phyloP scores from a whole-genome alignment of 106 monocot species.

The Allium sativum region DNA sequence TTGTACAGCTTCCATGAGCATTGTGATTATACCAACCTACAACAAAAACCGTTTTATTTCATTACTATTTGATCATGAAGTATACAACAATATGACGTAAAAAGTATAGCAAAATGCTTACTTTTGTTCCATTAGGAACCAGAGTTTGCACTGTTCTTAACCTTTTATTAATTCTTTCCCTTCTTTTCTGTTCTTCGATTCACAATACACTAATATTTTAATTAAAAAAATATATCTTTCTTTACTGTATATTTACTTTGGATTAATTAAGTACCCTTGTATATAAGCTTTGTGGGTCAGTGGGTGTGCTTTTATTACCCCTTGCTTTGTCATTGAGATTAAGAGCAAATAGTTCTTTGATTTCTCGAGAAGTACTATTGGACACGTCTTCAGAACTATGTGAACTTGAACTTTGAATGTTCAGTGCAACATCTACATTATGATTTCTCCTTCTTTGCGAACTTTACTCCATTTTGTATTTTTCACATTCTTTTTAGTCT shows the following conservation, averaged over 20 bases:
- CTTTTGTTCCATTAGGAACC: slow-evolving; percentile 84
- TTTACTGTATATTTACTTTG: neutral
- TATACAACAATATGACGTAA: too few relatives aligned
- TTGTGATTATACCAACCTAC: slow-evolving; percentile 89
- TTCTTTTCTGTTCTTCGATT: slow-evolving; percentile 48
- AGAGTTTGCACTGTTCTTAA: slow-evolving; percentile 57
- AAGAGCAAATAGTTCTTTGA: slow-evolving; percentile 23
- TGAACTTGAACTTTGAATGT: slow-evolving; percentile 22
- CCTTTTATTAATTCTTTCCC: slow-evolving; percentile 81
- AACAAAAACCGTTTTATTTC: neutral
- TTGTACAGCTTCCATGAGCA: slow-evolving; percentile 87
- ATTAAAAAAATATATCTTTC: neutral
- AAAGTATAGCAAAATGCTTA: slow-evolving; percentile 11
- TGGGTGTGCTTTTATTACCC: slow-evolving; percentile 37
- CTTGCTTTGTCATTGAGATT: slow-evolving; percentile 26
- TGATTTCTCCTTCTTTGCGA: neutral
- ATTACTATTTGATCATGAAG: too few relatives aligned
- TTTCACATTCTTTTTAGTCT: slow-evolving; percentile 23
- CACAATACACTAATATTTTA: neutral
- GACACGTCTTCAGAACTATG: slow-evolving; percentile 41
- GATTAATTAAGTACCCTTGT: slow-evolving; percentile 32
- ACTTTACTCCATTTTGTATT: neutral
- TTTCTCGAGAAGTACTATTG: slow-evolving; percentile 33
- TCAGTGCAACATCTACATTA: neutral
- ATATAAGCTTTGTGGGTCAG: slow-evolving; percentile 44